Evolutionary conservation across 139 green algal species (phyloP), one percentile per base, ranked within the genome.

Genomic region (Raphidocelis subcapitata): DNA sequence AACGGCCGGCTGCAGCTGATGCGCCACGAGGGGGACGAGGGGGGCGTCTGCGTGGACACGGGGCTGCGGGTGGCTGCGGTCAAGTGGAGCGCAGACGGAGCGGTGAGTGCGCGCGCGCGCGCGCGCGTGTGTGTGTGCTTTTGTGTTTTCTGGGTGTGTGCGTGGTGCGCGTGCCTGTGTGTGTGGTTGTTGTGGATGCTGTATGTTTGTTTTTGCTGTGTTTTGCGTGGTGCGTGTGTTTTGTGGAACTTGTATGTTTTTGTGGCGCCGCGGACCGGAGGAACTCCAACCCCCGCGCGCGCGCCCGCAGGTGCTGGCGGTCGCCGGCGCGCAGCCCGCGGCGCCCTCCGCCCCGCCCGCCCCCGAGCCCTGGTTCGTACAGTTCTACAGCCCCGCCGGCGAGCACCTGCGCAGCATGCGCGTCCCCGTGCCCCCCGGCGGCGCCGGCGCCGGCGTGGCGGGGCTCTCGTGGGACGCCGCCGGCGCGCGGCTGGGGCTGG

Each of bases 1-100:
- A 92, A 91, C 61, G 89, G 89, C 15, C 81, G 83, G 32, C 81
- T 94, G 77, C 89, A 94, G 84, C 80, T 94, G 16, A 93, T 92
- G 87, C 71, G 82, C 3, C 67, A 66, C 33, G 87, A 94, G 65
- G 70, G 63, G 21, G 87, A 94, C 59, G 87, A 93, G 57, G 79
- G 88, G 57, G 81, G 85, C 55, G 31, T 93, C 5, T 84, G 91
- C 60, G 83, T 94, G 36, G 84, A 93, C 72, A 91, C 83, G 3
- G 85, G 84, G 55, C 90, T 94, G 72, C 82, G 83, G 61, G 72
- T 79, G 3, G 80, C 56, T 44, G 77, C 74, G 46, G 61, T 84
- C 55, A 88, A 83, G 60, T 94, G 89, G 89, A 91, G 90, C 81
- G 76, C 77, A 68, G 87, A 91, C 49, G 89, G 89, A 21, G 86